Evolutionary conservation across 1,284 basidiomycete species (phyloP).

Genomic region (Malassezia nana): DNA sequence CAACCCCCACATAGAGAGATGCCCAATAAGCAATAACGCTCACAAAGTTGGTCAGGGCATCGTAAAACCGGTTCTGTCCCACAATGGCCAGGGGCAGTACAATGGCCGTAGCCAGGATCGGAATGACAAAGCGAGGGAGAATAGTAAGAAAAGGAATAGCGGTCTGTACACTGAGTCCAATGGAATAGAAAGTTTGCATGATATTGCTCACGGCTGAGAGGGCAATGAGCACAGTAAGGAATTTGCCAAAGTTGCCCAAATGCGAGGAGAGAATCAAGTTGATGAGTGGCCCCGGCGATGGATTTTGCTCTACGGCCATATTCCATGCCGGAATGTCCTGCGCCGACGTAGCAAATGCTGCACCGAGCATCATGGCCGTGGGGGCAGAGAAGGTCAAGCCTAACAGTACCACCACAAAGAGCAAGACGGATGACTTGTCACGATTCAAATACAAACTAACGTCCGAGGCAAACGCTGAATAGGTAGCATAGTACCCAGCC

Average conservation of each 20-base stretch:
- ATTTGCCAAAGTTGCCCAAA: constrained; percentile 65
- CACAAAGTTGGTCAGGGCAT: constrained; percentile 54
- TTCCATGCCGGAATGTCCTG: constrained; percentile 55
- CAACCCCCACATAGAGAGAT: constrained; percentile 57
- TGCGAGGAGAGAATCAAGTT: constrained; percentile 61
- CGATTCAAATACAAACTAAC: constrained; percentile 50
- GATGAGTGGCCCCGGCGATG: constrained; percentile 59
- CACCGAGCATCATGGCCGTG: constrained; percentile 57
- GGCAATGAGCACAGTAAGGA: constrained; percentile 70
- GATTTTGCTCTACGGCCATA: constrained; percentile 19
- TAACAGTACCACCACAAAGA: constrained; percentile 56
- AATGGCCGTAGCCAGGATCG: constrained; percentile 67
- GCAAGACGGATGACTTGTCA: constrained; percentile 51
- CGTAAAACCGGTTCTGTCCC: constrained; percentile 58
- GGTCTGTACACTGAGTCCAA: constrained; percentile 34
- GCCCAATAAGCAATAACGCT: constrained; percentile 60
- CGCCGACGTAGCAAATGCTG: constrained; percentile 54
- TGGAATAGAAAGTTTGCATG: constrained; percentile 58
- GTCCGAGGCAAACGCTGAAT: constrained; percentile 50
- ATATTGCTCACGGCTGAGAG: constrained; percentile 69
- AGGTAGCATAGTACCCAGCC: constrained; percentile 55
- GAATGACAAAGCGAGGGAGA: constrained; percentile 77
- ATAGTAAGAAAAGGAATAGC: constrained; percentile 64
- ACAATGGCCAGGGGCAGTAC: constrained; percentile 58
- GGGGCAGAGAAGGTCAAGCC: constrained; percentile 56